Percentiles rank a stretch among this genome's conserved stretches.
Conservation (phyloP, 352 stramenopile genomes). For the Blastocystis sp. region DNA sequence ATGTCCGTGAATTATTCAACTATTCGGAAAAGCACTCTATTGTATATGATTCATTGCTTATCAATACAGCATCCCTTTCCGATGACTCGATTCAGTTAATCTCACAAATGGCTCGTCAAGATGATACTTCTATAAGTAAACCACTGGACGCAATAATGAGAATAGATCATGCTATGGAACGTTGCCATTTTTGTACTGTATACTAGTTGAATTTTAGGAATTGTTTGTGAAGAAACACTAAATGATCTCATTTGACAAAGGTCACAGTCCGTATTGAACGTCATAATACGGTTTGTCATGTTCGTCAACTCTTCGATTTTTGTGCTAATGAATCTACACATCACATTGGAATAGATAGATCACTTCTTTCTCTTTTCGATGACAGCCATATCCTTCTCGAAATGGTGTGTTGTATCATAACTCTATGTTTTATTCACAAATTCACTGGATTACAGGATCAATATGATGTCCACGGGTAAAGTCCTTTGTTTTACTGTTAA, state of each 20-base stretch:
- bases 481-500: constrained; percentile 48
- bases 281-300: neutral
- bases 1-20: too few species aligned
- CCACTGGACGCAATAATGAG: neutral
- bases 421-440: neutral
- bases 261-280: neutral
- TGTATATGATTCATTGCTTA: too few species aligned
- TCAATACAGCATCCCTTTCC: too few species aligned
- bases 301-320: constrained; percentile 10
- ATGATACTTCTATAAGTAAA: too few species aligned
- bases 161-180: neutral
- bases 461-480: constrained; percentile 28
- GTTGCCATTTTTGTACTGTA: constrained; percentile 22
- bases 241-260: neutral
- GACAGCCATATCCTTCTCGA: constrained; percentile 19
- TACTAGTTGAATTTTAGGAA: neutral
- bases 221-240: neutral
- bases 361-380: neutral
- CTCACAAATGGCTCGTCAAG: too few species aligned
- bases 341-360: neutral
- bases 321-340: neutral
- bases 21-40: too few species aligned
- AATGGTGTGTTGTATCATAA: constrained; percentile 12
- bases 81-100: too few species aligned
- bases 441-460: neutral